Evolutionary conservation across 768 basidiomycete genomes (phyloP).

Genomic region (Erythrobasidium yunnanense): DNA sequence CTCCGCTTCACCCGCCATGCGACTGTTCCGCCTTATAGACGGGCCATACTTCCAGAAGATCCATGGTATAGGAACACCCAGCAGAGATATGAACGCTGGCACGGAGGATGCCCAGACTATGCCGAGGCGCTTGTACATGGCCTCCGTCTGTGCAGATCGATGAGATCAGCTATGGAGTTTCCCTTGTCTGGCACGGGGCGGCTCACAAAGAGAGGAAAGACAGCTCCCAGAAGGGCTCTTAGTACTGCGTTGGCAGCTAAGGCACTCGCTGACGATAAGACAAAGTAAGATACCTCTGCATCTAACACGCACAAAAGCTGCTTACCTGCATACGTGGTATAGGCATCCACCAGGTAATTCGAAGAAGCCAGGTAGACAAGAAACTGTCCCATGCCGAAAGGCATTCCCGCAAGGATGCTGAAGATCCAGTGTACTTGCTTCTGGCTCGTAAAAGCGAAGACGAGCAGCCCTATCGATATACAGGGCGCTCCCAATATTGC

Average conservation of each 20-base stretch:
- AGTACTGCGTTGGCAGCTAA: slow-evolving; percentile 39
- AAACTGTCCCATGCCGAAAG: slow-evolving; percentile 49
- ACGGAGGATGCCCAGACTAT: slow-evolving; percentile 36
- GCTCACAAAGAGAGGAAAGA: slow-evolving; percentile 24
- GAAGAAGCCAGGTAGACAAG: slow-evolving; percentile 1
- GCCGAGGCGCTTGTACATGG: slow-evolving; percentile 36
- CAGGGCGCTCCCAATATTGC: slow-evolving; percentile 39
- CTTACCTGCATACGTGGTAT: slow-evolving; percentile 29
- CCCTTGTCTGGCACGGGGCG: not conserved
- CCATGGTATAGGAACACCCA: slow-evolving; percentile 29
- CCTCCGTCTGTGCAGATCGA: not conserved
- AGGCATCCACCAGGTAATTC: slow-evolving; percentile 34
- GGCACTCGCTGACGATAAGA: too few species aligned
- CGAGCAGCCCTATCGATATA: slow-evolving; percentile 40
- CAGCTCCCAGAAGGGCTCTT: slow-evolving; percentile 34
- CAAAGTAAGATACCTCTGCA: too few species aligned
- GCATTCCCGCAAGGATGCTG: slow-evolving; percentile 46
- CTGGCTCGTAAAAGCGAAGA: slow-evolving; percentile 41
- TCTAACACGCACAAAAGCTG: too few species aligned
- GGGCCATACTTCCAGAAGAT: slow-evolving; percentile 33
- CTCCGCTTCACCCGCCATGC: too few species aligned
- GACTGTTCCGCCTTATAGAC: slow-evolving; percentile 29
- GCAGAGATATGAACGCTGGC: slow-evolving; percentile 33
- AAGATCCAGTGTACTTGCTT: slow-evolving; percentile 41
- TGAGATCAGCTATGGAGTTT: not conserved